A percentile compares a stretch with the other conserved stretches of the same genome.
Conservation (phyloP, 495 filamentous ascomycete species). For the Penicillium alfredii region DNA sequence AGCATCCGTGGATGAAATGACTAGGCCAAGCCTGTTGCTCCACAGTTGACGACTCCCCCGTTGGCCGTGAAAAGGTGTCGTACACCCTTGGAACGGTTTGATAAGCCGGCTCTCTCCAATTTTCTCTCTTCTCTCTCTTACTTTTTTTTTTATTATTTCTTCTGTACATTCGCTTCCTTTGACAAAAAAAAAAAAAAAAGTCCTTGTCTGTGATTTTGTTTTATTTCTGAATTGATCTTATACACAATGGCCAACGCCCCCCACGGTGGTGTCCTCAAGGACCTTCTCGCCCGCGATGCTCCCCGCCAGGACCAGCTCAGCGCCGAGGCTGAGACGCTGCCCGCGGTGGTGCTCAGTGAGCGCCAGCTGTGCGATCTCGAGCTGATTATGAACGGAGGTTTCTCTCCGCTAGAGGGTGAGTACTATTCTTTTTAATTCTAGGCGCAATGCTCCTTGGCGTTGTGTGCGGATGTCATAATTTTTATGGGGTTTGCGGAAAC, state of each 20-base stretch:
- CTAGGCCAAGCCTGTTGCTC: slow-evolving; percentile 19
- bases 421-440: too few relatives aligned
- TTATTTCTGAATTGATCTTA: neutral
- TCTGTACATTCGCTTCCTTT: slow-evolving; percentile 7
- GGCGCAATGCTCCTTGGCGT: too few relatives aligned
- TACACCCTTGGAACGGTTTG: too few relatives aligned
- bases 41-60: slow-evolving; percentile 33
- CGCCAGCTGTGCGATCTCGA: slow-evolving; percentile 96
- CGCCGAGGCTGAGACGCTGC: slow-evolving; percentile 78
- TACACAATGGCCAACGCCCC: slow-evolving; percentile 69
- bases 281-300: slow-evolving; percentile 86
- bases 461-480: neutral
- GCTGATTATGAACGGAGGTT: slow-evolving; percentile 91
- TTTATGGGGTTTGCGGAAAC: slow-evolving; percentile 9
- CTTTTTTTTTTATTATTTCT: slow-evolving; percentile 7
- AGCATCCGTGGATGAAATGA: slow-evolving; percentile 7
- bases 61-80: too few relatives aligned
- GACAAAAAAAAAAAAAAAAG: too few relatives aligned
- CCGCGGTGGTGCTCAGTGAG: slow-evolving; percentile 80
- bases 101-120: slow-evolving; percentile 12
- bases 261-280: slow-evolving; percentile 95
- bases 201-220: too few relatives aligned
- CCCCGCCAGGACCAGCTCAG: slow-evolving; percentile 68
- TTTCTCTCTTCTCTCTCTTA: slow-evolving; percentile 8
- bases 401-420: slow-evolving; percentile 93